Conservation (phyloP, 306 rosid species). For the Castanea crenata region DNA sequence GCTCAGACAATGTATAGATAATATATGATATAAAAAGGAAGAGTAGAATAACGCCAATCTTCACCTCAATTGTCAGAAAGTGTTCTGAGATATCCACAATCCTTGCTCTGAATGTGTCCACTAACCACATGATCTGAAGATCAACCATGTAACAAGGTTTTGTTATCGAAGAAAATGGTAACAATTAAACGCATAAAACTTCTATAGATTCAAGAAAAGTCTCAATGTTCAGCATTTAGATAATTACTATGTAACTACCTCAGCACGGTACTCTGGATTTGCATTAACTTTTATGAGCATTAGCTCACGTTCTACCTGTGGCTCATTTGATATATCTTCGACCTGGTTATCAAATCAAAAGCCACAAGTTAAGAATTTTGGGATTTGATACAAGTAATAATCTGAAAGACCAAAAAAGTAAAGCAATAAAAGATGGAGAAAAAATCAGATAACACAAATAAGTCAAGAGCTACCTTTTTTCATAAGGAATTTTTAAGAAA, state of each 20-base stretch:
- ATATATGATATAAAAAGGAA: neutral
- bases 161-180: constrained; percentile 16
- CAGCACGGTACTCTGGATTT: constrained; percentile 41
- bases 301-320: constrained; percentile 81
- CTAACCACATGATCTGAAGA: constrained; percentile 73
- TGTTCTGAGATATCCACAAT: constrained; percentile 76
- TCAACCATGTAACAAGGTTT: neutral
- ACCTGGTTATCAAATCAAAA: constrained; percentile 37
- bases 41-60: neutral
- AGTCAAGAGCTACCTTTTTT: neutral
- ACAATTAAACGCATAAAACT: neutral
- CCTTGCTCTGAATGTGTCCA: constrained; percentile 68
- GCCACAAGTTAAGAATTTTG: neutral
- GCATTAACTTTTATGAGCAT: constrained; percentile 72
- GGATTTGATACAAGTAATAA: neutral
- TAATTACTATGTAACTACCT: constrained; percentile 41
- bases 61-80: constrained; percentile 73
- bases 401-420: neutral
- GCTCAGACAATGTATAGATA: neutral
- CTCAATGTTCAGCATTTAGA: neutral
- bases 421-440: neutral
- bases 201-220: neutral
- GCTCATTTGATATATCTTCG: constrained; percentile 68
- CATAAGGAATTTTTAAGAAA: neutral
- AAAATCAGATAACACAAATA: neutral